A percentile compares a stretch with the other conserved stretches of the same genome.
These are phyloP conservation scores for Hordeum pubiflorum DNA, from an alignment of 202 grass and related monocot species.

Conservation along the genomic window DNA sequence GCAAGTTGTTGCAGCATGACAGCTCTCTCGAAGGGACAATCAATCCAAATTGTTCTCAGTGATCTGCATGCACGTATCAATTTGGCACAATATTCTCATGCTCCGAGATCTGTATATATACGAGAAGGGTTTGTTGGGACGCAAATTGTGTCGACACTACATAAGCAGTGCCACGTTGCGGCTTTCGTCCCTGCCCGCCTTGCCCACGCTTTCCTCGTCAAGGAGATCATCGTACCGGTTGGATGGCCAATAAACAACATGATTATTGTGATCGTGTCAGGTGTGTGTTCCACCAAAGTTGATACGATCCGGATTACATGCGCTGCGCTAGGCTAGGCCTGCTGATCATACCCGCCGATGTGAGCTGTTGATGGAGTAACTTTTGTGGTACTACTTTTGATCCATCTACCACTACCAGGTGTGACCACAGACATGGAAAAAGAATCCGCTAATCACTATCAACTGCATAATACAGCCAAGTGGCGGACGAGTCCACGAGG, in stretches of 20 bases:
- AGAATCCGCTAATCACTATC: slow-evolving; percentile 15
- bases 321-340: background rate
- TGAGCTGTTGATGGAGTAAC: slow-evolving; percentile 26
- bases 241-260: slow-evolving; percentile 12
- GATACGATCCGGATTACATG: slow-evolving; percentile 18
- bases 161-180: background rate
- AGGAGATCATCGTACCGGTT: slow-evolving; percentile 19
- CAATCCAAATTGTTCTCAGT: background rate
- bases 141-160: slow-evolving; percentile 17
- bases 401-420: slow-evolving; percentile 24
- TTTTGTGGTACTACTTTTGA: slow-evolving; percentile 20
- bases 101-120: background rate
- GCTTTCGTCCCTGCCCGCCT: slow-evolving; percentile 1
- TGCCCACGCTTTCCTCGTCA: slow-evolving; percentile 24
- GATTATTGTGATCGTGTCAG: slow-evolving; percentile 23
- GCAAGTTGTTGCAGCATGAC: slow-evolving; percentile 21
- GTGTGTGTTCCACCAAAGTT: slow-evolving; percentile 24
- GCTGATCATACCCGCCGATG: background rate
- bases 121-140: background rate
- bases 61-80: background rate
- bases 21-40: slow-evolving; percentile 23
- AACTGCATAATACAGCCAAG: background rate
- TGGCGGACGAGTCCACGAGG: background rate
- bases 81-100: background rate
- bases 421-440: slow-evolving; percentile 6